Base-by-base conservation (phyloP, 192 early-diverging fungal genomes). In the Coemansia sp. region DNA sequence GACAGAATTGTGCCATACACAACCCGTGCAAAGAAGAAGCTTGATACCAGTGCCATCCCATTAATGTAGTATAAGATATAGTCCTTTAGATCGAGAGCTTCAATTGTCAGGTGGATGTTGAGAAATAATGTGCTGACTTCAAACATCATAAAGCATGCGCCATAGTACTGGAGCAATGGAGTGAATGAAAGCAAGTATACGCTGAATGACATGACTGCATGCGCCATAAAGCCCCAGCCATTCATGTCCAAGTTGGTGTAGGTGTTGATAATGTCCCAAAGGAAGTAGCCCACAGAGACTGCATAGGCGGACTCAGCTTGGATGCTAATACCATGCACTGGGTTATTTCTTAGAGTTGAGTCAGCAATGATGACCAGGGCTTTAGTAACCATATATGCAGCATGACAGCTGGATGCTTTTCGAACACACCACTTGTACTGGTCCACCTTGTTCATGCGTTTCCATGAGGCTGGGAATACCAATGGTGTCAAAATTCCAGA, bases 91-190 rank as follows among this genome's bases (percentile, higher is more conserved):
- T 84, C 86, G 27, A 87, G 54, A 58, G 94, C 93, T 67, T 97
- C 92, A 78, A 75, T 22, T 1, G 46, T 5, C 83, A 89, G 92
- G 74, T 97, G 87, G 48, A 90, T 73, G 60, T 97, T 95, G 31
- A 97, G 79, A 55, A 95, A 94, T 6, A 89, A 82, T 1, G 92
- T 95, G 51, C 82, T 85, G 25, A 94, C 65, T 70, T 97, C 94
- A 68, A 85, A 93, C 84, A 97, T 84, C 59, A 97, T 82, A 61
- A 93, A 93, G 35, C 85, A 83, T 4, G 87, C 81, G 15, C 91
- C 94, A 58, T 89, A 97, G 70, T 92, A 91, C 59, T 87, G 83
- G 35, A 94, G 62, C 58, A 92, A 86, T 5, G 94, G 94, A 22
- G 82, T 17, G 19, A 50, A 77, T 15, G 84, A 81, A 35, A 90